These are phyloP conservation scores for Sanghuangporus sanghuang DNA, from an alignment of 1,284 basidiomycete genomes.

Conservation along the genomic window DNA sequence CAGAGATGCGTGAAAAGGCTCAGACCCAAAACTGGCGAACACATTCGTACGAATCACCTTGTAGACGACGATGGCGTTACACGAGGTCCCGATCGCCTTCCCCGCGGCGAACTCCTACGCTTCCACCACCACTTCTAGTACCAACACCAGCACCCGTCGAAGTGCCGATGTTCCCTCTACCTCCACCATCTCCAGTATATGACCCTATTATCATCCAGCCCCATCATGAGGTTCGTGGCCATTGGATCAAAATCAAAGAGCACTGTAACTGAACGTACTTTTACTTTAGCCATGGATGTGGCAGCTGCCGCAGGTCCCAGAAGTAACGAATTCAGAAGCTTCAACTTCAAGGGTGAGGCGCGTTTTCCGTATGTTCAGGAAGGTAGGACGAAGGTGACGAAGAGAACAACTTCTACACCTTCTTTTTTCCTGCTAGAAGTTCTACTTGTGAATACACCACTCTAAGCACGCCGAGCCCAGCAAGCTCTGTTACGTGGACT, in stretches of 20 bases:
- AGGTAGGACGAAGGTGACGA: neutral
- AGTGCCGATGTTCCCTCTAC: no score
- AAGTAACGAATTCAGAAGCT: neutral
- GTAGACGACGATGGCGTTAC: neutral
- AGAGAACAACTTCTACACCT: no score
- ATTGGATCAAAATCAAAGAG: neutral
- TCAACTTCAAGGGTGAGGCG: neutral
- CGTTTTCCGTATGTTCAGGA: neutral
- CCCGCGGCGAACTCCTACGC: no score
- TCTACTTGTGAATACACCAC: no score
- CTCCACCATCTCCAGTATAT: neutral
- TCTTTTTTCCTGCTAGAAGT: no score
- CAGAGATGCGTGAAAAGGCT: conserved; percentile 49
- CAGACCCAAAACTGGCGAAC: conserved; percentile 24
- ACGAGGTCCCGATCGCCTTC: neutral
- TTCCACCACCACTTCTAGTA: no score
- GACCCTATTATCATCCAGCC: neutral
- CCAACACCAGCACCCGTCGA: no score
- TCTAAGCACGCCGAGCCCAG: no score
- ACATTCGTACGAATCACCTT: neutral
- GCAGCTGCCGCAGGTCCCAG: neutral
- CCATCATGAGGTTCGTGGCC: neutral
- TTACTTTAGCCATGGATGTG: neutral
- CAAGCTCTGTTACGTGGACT: no score
- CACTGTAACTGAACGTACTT: neutral